phyloP scores from a whole-genome alignment of 371 early-diverging fungal genomes.

The Actinomortierella ambigua region DNA sequence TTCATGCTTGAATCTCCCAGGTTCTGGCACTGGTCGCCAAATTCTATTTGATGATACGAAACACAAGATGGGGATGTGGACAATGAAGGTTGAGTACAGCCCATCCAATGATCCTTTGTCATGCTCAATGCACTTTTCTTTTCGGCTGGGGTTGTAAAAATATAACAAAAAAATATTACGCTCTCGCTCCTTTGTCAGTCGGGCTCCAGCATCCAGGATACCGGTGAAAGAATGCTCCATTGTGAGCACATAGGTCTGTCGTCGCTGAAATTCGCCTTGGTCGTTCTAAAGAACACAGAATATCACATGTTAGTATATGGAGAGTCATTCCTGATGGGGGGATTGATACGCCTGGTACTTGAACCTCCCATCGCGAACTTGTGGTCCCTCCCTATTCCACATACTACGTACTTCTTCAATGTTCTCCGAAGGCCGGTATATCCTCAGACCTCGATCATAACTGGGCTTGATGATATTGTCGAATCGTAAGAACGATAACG shows the following conservation, averaged over 20 bases:
- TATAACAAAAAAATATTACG: constrained; percentile 21
- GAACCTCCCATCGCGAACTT: too few relatives aligned
- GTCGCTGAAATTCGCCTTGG: constrained; percentile 62
- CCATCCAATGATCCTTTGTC: too few relatives aligned
- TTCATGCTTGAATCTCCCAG: constrained; percentile 66
- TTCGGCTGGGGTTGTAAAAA: too few relatives aligned
- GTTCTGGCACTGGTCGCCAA: constrained; percentile 54
- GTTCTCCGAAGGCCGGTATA: constrained; percentile 57
- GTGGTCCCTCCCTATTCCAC: too few relatives aligned
- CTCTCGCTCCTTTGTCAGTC: constrained; percentile 56
- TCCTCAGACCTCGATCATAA: constrained; percentile 57
- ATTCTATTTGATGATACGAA: constrained; percentile 19
- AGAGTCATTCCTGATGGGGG: too few relatives aligned
- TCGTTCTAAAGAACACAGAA: constrained; percentile 51
- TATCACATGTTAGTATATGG: too few relatives aligned
- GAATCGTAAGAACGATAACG: constrained; percentile 54
- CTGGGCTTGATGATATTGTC: constrained; percentile 57
- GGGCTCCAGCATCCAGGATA: constrained; percentile 52
- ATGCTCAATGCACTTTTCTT: too few relatives aligned
- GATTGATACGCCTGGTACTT: too few relatives aligned
- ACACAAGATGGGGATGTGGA: too few relatives aligned
- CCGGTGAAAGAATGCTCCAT: constrained; percentile 60
- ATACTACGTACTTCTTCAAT: constrained; percentile 56
- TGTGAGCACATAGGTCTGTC: constrained; percentile 58
- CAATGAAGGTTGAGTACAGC: too few relatives aligned